Evolutionary conservation across 306 rosid species (phyloP), one percentile per base, ranked within the genome.

Genomic region (Abrus pulchellus): DNA sequence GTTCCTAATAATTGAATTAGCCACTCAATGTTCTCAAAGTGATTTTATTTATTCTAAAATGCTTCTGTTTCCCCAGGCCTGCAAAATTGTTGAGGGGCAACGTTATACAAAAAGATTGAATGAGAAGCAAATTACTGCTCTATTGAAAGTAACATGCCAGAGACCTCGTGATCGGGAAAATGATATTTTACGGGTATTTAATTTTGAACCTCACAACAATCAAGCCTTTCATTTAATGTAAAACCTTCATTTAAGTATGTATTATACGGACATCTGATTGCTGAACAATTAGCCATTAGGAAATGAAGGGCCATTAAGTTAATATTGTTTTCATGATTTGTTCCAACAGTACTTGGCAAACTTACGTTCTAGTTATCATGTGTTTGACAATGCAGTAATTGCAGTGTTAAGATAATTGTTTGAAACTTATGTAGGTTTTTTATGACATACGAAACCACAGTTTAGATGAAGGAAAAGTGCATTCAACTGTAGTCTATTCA

Each of bases 21-120:
- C 47, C 43, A 34, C 69, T 77, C 62, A 27, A 53, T 49, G 27
- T 61, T 55, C 3, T 56, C 47, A 36, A 9, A 32, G 36, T 64
- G 44, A 8, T 20, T 59, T 75, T 69, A 59, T 67, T 41, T 43
- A 55, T 55, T 56, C 72, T 55, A 45, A 13, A 68, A 49, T 50
- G n/a, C 69, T 36, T 74, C 49, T 83, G 84, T 47, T 73, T 80
- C 74, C 73, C 47, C 74, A 93, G 98, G 98, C 98, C 59, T 94
- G 98, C 89, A 94, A 94, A 92, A 94, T 94, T 88, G 98, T 94
- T 43, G 98, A 89, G 87, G 98, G 98, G 53, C 98, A 94, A 75
- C 86, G 97, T 40, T 94, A 94, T 87, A 92, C 97, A 27, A 94
- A 94, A 78, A 90, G 98, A 82, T 82, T 94, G 85, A 94, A 94